Evolutionary conservation across 495 filamentous ascomycete species (phyloP).

Genomic region (Wilcoxina mikolae): DNA sequence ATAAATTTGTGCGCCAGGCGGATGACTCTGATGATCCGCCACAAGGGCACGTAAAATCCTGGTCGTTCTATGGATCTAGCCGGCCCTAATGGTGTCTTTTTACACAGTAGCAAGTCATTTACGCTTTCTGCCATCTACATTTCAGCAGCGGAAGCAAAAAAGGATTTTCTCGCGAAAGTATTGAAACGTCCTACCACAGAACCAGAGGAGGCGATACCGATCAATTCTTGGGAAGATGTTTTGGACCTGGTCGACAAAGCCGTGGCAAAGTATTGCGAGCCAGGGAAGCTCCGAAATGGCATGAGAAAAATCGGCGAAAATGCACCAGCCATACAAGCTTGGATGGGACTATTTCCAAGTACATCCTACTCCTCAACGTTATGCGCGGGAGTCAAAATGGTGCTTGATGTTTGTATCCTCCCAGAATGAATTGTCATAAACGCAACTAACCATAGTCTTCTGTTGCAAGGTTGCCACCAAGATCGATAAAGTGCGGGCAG

Average conservation of each 20-base stretch:
- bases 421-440: neutral
- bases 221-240: conserved; percentile 4
- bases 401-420: conserved; percentile 5
- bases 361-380: conserved; percentile 1
- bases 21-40: no score
- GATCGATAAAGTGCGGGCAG: neutral
- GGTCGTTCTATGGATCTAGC: no score
- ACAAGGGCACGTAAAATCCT: no score
- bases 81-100: no score
- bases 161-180: no score
- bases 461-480: neutral
- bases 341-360: conserved; percentile 8
- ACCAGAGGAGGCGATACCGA: neutral
- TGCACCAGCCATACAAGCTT: conserved; percentile 3
- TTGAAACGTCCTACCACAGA: neutral
- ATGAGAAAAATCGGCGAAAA: neutral
- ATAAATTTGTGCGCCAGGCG: neutral
- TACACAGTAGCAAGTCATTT: no score
- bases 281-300: neutral
- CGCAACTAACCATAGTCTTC: neutral
- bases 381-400: conserved; percentile 1
- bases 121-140: no score
- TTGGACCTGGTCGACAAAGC: conserved; percentile 3
- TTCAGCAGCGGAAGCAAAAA: no score
- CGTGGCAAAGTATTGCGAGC: neutral